These are phyloP conservation scores for Vitis hybrid DNA, from an alignment of 177 flowering plant genomes.

Conservation along the genomic window DNA sequence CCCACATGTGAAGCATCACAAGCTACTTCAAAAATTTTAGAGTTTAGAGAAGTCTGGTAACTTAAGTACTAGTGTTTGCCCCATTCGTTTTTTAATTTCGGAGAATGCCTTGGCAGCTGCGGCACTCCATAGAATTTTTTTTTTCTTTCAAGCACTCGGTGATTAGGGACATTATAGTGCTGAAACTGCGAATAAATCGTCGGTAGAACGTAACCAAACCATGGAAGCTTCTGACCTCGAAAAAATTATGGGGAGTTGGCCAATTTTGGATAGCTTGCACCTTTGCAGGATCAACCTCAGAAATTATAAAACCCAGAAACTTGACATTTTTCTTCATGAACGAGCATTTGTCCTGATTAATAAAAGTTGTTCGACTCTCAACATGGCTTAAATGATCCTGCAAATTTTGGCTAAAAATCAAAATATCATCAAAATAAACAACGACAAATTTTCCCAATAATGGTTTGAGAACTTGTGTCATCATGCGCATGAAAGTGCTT, in stretches of 20 bases:
- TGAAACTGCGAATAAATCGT: background rate
- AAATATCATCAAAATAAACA: background rate
- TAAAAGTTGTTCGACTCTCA: background rate
- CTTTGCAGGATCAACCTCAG: background rate
- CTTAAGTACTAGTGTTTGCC: too few relatives aligned
- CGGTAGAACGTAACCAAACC: background rate
- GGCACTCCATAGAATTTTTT: background rate
- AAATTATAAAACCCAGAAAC: background rate
- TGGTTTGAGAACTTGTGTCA: too few relatives aligned
- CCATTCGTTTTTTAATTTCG: background rate
- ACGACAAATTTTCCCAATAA: too few relatives aligned
- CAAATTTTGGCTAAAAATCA: background rate
- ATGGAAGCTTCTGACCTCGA: background rate
- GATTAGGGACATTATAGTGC: background rate
- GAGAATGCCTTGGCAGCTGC: background rate
- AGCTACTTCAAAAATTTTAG: too few relatives aligned
- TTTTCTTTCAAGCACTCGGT: background rate
- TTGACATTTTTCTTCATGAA: background rate
- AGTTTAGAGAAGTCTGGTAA: too few relatives aligned
- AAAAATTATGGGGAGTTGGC: background rate
- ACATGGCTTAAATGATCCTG: background rate
- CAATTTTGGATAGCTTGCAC: background rate
- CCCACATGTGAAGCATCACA: too few relatives aligned
- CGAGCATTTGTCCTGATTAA: conserved; percentile 6
- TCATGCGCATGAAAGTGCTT: too few relatives aligned